These are phyloP conservation scores for Malus orientalis DNA, from an alignment of 306 rosid genomes.

Conservation along the genomic window DNA sequence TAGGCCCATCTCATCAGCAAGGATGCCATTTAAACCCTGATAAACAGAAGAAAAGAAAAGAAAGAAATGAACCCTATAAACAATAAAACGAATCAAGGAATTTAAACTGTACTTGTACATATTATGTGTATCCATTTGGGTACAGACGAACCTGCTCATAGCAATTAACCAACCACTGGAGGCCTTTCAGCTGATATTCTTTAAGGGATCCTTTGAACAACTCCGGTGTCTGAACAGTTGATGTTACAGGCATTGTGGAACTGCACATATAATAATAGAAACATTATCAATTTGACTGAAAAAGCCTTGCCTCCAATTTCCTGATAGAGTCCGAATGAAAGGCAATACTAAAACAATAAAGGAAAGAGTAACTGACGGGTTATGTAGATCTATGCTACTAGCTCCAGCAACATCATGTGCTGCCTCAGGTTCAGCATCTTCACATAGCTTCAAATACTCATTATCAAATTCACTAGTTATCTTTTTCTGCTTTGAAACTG, in stretches of 20 bases:
- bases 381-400: constrained; percentile 80
- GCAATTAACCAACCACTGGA: constrained; percentile 98
- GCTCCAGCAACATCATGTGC: constrained; percentile 85
- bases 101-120: neutral
- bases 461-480: constrained; percentile 78
- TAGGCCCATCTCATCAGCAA: constrained; percentile 99
- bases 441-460: constrained; percentile 81
- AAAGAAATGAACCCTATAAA: constrained; percentile 9
- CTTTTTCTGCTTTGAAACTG: constrained; percentile 84
- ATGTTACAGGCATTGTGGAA: constrained; percentile 96
- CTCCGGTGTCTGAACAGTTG: constrained; percentile 87
- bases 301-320: constrained; percentile 14
- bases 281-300: constrained; percentile 16
- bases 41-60: constrained; percentile 3
- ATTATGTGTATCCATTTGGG: neutral
- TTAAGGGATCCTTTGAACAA: constrained; percentile 79
- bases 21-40: constrained; percentile 97
- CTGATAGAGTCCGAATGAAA: neutral
- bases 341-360: neutral
- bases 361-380: constrained; percentile 59
- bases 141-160: constrained; percentile 81
- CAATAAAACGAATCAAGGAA: constrained; percentile 7
- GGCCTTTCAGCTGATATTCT: constrained; percentile 94
- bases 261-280: constrained; percentile 43
- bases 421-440: constrained; percentile 60